Conservation (phyloP, 2,329 filamentous ascomycete species). For the Chaetomiaceae sp. region DNA sequence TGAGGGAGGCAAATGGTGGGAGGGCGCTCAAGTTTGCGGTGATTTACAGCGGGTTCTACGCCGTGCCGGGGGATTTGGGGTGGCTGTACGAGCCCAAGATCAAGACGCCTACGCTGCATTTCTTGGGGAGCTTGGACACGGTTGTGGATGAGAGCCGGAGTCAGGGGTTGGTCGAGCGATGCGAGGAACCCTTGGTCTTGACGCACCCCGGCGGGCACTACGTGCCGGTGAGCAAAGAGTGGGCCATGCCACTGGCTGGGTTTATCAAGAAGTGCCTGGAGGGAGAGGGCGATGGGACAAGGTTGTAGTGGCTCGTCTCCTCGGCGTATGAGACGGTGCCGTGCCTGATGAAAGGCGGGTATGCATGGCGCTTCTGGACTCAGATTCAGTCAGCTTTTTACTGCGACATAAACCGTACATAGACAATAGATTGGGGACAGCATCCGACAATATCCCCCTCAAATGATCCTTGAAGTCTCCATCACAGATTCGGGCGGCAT, state of each 20-base stretch:
- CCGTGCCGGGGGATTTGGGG: slow-evolving; percentile 55
- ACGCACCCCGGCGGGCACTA: slow-evolving; percentile 89
- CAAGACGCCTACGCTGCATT: slow-evolving; percentile 72
- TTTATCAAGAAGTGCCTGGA: slow-evolving; percentile 31
- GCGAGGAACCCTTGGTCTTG: slow-evolving; percentile 49
- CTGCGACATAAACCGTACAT: background rate
- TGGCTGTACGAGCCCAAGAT: slow-evolving; percentile 75
- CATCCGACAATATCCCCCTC: background rate
- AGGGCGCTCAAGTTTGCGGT: slow-evolving; percentile 63
- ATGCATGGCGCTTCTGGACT: no score
- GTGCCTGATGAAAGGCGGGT: no score
- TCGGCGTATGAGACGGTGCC: no score
- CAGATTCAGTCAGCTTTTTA: background rate
- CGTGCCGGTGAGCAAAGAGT: slow-evolving; percentile 77
- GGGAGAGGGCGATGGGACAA: background rate
- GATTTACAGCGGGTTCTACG: slow-evolving; percentile 72
- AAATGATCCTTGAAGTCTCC: slow-evolving; percentile 27
- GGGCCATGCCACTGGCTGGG: slow-evolving; percentile 63
- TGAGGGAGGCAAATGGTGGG: slow-evolving; percentile 48
- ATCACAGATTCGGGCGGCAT: slow-evolving; percentile 40
- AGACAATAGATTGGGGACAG: background rate
- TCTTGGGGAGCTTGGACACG: slow-evolving; percentile 77
- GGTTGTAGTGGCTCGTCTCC: background rate
- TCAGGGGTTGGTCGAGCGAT: slow-evolving; percentile 62
- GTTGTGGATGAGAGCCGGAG: slow-evolving; percentile 78